Base-by-base conservation (phyloP, 495 filamentous ascomycete species). In the Talaromyces thailandensis region DNA sequence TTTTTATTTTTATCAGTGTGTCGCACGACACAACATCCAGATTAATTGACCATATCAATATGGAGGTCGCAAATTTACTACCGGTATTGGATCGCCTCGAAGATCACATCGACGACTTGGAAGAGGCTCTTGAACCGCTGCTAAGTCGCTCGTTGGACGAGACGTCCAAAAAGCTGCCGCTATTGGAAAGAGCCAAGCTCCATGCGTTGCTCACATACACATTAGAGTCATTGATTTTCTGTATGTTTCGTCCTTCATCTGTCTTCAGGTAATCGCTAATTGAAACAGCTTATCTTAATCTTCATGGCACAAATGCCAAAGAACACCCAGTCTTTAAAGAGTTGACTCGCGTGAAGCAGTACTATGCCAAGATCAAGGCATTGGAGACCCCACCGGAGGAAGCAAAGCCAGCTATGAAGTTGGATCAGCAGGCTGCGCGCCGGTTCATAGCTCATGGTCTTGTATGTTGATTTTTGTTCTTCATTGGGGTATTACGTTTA, bases 121-220 rank as follows among this genome's bases (percentile, higher is more conserved):
- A 92, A 63, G 85, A 87, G n/a, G 75, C 80, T 4, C 76, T 98
- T 26, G 68, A 81, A 31, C 91, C 92, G 9, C 65, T 92, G 14
- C 71, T 96, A 31, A 79, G 80, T 21, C 75, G 72, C 29, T 78
- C 86, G 23, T 68, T 98, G 25, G 50, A 56, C 21, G 84, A 88
- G 56, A 79, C 82, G 8, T 84, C 91, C 6, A 85, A 82, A 61
- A 94, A 91, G 71, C 77, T 98, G 32, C 92, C 95, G 1, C 80
- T 98, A 9, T 78, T 97, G 61, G 94, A 98, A 79, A 94, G 90
- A 72, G 93, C 94, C 21, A 95, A 96, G 75, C 85, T 96, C 62
- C 90, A 94, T 68, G 87, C 95, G 18, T 73, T 94, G 31, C 76
- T 85, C 52, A 87, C 91, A 0, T 98, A 98, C 71, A 83, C 92